A percentile compares a stretch with the other conserved stretches of the same genome.
Conservation (phyloP, 2,329 filamentous ascomycete species). For the Fusarium floridanum region DNA sequence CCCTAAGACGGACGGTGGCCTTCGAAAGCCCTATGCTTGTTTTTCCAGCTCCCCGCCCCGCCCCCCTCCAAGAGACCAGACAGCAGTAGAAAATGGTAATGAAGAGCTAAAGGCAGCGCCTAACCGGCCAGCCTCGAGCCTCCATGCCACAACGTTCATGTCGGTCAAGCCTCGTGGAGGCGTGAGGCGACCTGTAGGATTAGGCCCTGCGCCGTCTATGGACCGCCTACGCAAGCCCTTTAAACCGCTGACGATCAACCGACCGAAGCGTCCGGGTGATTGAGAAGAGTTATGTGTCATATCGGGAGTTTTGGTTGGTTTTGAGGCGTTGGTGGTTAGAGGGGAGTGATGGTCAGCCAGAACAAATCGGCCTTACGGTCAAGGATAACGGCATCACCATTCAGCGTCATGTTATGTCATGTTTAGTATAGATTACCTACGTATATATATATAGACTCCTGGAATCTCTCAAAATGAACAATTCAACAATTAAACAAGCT, state of each 20-base stretch:
- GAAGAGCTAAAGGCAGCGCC: slow-evolving; percentile 46
- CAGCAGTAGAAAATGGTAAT: slow-evolving; percentile 40
- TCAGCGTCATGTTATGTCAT: slow-evolving; percentile 1
- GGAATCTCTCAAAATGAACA: slow-evolving; percentile 1
- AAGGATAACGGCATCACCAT: slow-evolving; percentile 40
- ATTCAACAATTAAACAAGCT: slow-evolving; percentile 3
- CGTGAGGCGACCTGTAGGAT: slow-evolving; percentile 59
- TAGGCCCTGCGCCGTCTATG: slow-evolving; percentile 63
- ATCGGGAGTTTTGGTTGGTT: slow-evolving; percentile 7
- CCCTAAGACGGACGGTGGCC: slow-evolving; percentile 41
- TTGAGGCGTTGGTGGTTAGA: slow-evolving; percentile 19
- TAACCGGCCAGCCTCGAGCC: slow-evolving; percentile 55
- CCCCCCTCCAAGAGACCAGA: slow-evolving; percentile 41
- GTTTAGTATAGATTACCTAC: background rate
- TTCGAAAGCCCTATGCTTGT: slow-evolving; percentile 63
- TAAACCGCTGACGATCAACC: slow-evolving; percentile 67
- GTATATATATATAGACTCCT: slow-evolving; percentile 12
- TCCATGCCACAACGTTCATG: slow-evolving; percentile 66
- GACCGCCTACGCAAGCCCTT: slow-evolving; percentile 67
- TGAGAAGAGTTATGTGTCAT: slow-evolving; percentile 23
- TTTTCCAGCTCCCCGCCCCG: slow-evolving; percentile 70
- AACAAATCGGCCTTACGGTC: slow-evolving; percentile 30
- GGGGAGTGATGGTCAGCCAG: slow-evolving; percentile 3
- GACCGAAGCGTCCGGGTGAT: slow-evolving; percentile 48
- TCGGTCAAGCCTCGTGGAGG: slow-evolving; percentile 52